Evolutionary conservation across 306 rosid genomes (phyloP), one percentile per base, ranked within the genome.

Genomic region (Cicer chorassanicum): DNA sequence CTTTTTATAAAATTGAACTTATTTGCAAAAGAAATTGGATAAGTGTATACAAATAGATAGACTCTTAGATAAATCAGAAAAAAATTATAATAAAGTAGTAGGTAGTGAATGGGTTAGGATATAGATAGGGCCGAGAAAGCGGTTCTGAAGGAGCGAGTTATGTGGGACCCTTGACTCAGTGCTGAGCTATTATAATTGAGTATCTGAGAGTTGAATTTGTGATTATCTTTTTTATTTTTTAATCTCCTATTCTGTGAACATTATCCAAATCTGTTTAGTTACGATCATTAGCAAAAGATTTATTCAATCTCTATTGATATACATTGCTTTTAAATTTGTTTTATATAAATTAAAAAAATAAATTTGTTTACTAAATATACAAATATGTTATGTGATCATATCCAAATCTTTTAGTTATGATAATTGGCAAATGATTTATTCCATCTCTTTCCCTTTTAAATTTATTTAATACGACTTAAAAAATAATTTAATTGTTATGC

Each of bases 71-170:
- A 29, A 29, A 29, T 29, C 36, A 29, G 36, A 29, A 29, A 42
- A 66, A 61, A 68, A 7, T 59, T 59, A 59, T 11, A 12, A 6
- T 36, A 60, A 13, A 9, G 9, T 42, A 60, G 84, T 81, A 81
- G 81, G 80, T 74, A 34, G 78, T 11, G 82, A 74, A 78, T 82
- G 80, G 68, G 80, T 77, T 79, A 18, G 41, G 59, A 55, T 62
- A 44, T 73, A 69, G 80, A 82, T 68, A 67, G 56, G 83, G 66
- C 42, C 63, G 51, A 74, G 15, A 70, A 73, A 79, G 77, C 76
- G 80, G 80, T 78, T 78, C 76, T 39, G 0, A 40, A 1, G 19
- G 21, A 57, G 8, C 40, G 56, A 56, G 68, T 80, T 13, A 9
- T 0, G 62, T 69, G 84, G 84, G 77, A 4, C 51, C 75, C 70